Evolutionary conservation across 139 green algal genomes (phyloP).

Genomic region (Volvox africanus): DNA sequence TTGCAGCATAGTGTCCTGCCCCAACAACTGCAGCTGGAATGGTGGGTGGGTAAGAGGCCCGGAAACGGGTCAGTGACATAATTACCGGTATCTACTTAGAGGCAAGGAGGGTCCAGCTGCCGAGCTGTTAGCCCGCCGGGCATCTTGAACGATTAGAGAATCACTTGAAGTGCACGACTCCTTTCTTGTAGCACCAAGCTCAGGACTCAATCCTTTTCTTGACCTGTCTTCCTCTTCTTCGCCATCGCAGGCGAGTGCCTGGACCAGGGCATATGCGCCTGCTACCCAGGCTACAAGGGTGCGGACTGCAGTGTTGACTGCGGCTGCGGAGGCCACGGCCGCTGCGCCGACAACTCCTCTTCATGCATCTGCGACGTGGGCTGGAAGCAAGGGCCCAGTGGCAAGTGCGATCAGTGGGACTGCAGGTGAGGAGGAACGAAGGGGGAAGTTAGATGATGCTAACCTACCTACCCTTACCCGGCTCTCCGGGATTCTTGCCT

Average conservation of each 20-base stretch:
- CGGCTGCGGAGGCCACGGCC: conserved; percentile 39
- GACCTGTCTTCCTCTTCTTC: background rate
- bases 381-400: background rate
- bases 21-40: conserved; percentile 46
- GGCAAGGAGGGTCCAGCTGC: background rate
- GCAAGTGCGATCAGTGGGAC: conserved; percentile 33
- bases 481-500: no score
- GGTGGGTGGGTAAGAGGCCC: background rate
- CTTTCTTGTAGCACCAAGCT: no score
- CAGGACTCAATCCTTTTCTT: background rate
- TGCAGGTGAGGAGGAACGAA: conserved; percentile 6
- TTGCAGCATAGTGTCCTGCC: conserved; percentile 47
- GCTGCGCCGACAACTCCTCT: background rate
- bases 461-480: no score
- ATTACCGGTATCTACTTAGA: background rate
- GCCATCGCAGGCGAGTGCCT: conserved; percentile 42
- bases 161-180: no score
- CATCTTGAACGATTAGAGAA: no score
- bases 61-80: background rate
- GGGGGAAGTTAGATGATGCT: no score
- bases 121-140: no score
- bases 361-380: conserved; percentile 51
- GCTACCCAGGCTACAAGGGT: conserved; percentile 51
- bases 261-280: conserved; percentile 48
- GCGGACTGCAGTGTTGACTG: conserved; percentile 39